Base-by-base conservation (phyloP, 805 yeast species). In the Phaffomyces thermotolerans region DNA sequence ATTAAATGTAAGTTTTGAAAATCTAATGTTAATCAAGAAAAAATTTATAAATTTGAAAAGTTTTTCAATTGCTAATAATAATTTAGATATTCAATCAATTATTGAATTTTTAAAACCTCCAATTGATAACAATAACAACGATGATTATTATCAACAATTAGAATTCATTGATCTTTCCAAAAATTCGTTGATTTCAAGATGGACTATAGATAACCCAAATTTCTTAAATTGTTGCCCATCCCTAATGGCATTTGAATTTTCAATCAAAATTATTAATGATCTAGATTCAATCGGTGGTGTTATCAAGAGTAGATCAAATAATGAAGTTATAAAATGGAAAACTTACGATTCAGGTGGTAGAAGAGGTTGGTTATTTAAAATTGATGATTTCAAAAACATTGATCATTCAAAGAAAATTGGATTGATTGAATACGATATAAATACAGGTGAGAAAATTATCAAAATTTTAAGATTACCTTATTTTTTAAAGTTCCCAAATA, bases 351-450 rank as follows among this genome's bases (percentile, higher is more conserved):
- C 67, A 22, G 67, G 57, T 53, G 95, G 95, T 5, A 70, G 95
- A 48, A 71, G 96, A 48, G 81, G 86, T 12, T 88, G 96, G 95
- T 60, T 88, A 15, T 82, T 79, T 60, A 76, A 73, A 55, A 63
- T 67, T 15, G 68, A 66, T 41, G 56, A 52, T 4, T 52, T 45
- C 22, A 38, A 54, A 30, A 67, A 67, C 43, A 60, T 60, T 8
- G 70, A 59, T 22, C 65, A 66, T 49, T 47, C 62, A 2, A 56
- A 56, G 20, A 52, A 56, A 9, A 42, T 52, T 22, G 62, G 65
- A 6, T 61, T 79, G 41, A 70, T 78, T 4, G 75, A 69, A 54
- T 83, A 78, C 53, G 88, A 83, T 62, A 64, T 76, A 39, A 70
- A 73, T 25, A 75, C 84, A 0, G 90, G 90, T 10, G 70, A 76